A percentile compares a stretch with the other conserved stretches of the same genome.
phyloP scores from a whole-genome alignment of 2,329 filamentous ascomycete genomes.

The Pseudocercospora crystallina region DNA sequence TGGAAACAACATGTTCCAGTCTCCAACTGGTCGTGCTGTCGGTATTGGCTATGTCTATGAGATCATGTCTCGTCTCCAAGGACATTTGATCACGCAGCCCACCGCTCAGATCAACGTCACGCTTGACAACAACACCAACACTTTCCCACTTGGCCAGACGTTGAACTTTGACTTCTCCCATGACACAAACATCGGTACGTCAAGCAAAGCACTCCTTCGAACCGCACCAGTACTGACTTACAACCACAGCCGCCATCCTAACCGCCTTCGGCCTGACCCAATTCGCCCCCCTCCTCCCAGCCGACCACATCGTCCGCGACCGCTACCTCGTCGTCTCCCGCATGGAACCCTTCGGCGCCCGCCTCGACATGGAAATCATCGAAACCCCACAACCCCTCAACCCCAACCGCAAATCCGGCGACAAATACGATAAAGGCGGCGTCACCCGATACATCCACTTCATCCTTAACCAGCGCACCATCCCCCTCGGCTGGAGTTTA shows the following conservation, averaged over 20 bases:
- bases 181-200: constrained; percentile 53
- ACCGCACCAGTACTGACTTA: constrained; percentile 43
- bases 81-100: constrained; percentile 54
- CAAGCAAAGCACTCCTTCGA: not conserved
- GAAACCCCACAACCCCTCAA: constrained; percentile 63
- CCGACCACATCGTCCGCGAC: constrained; percentile 56
- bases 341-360: constrained; percentile 69
- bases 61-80: constrained; percentile 65
- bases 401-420: constrained; percentile 48
- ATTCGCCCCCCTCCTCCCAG: constrained; percentile 61
- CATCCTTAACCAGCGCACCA: constrained; percentile 65
- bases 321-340: constrained; percentile 64
- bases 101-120: constrained; percentile 61
- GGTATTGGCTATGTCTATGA: constrained; percentile 74
- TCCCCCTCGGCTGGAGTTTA: constrained; percentile 68
- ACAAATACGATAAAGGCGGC: constrained; percentile 47
- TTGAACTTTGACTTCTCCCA: constrained; percentile 78
- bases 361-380: constrained; percentile 74
- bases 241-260: constrained; percentile 52
- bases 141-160: constrained; percentile 71
- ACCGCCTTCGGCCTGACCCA: constrained; percentile 72
- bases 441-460: constrained; percentile 73
- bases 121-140: constrained; percentile 64
- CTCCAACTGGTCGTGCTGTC: constrained; percentile 67
- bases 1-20: constrained; percentile 62